Percentiles rank a stretch among this genome's conserved stretches.
Conservation (phyloP, 139 green algal genomes). For the Prasinococcaceae sp. region DNA sequence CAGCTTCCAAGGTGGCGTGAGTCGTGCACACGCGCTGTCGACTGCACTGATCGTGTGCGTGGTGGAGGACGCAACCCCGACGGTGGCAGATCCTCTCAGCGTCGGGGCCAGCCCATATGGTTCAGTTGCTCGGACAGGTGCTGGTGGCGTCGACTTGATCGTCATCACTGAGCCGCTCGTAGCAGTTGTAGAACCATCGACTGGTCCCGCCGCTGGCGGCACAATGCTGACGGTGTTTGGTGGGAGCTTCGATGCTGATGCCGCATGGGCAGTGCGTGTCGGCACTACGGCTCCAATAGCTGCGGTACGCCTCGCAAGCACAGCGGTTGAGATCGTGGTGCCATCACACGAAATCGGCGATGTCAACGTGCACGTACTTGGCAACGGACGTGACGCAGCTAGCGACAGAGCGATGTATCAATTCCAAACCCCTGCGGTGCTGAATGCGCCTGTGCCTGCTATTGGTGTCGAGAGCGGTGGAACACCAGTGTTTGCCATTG, state of each 20-base stretch:
- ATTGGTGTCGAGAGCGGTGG: constrained; percentile 1
- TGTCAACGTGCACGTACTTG: neutral
- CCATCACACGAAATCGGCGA: no score
- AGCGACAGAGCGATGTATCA: neutral
- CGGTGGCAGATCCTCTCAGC: no score
- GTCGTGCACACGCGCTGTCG: neutral
- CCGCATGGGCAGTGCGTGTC: neutral
- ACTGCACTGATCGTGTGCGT: neutral
- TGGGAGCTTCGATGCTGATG: neutral
- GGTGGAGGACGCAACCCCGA: no score
- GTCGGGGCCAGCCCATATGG: no score
- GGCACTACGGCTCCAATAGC: neutral
- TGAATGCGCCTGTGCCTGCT: neutral
- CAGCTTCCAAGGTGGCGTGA: neutral
- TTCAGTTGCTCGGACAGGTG: no score
- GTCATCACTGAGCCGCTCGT: neutral
- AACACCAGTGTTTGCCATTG: constrained; percentile 8
- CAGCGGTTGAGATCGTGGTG: neutral
- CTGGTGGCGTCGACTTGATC: neutral
- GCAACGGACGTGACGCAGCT: neutral
- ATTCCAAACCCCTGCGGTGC: neutral
- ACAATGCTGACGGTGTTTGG: neutral
- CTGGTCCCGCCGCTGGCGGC: constrained; percentile 4
- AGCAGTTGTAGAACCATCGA: no score
- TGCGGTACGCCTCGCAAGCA: neutral